Evolutionary conservation across 2,329 filamentous ascomycete species (phyloP).

Genomic region (Aulographum hederae): DNA sequence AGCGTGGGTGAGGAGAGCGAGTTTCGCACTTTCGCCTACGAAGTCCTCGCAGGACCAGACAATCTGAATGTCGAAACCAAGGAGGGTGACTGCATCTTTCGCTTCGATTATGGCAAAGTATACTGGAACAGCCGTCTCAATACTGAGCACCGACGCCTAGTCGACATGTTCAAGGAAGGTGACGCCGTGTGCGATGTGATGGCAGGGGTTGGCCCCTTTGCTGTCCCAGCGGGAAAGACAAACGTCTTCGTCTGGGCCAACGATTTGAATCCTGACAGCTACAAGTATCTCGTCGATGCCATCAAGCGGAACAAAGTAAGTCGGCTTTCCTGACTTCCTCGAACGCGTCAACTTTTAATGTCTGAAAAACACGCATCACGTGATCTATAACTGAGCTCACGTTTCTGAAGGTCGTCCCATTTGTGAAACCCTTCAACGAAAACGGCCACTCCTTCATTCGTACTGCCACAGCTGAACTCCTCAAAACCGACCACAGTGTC

Average conservation of each 20-base stretch:
- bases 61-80: slow-evolving; percentile 69
- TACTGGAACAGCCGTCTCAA: slow-evolving; percentile 96
- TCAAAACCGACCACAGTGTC: slow-evolving; percentile 34
- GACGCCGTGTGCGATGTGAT: slow-evolving; percentile 92
- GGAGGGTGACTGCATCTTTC: slow-evolving; percentile 72
- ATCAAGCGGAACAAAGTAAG: slow-evolving; percentile 62
- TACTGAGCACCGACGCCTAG: slow-evolving; percentile 69
- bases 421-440: slow-evolving; percentile 61
- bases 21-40: slow-evolving; percentile 85
- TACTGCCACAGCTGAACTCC: slow-evolving; percentile 40
- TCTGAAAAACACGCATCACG: no score
- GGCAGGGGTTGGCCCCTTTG: slow-evolving; percentile 93
- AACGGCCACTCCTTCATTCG: slow-evolving; percentile 73
- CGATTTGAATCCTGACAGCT: slow-evolving; percentile 87
- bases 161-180: slow-evolving; percentile 58
- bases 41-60: slow-evolving; percentile 66
- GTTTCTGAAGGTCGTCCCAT: no score
- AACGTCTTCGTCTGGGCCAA: slow-evolving; percentile 91
- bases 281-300: slow-evolving; percentile 50
- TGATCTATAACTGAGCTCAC: no score
- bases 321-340: no score
- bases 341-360: no score
- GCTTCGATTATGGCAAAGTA: slow-evolving; percentile 87
- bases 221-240: slow-evolving; percentile 76
- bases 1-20: slow-evolving; percentile 71